These are phyloP conservation scores for Cytospora piceicola DNA, from an alignment of 2,329 filamentous ascomycete species.

Conservation along the genomic window DNA sequence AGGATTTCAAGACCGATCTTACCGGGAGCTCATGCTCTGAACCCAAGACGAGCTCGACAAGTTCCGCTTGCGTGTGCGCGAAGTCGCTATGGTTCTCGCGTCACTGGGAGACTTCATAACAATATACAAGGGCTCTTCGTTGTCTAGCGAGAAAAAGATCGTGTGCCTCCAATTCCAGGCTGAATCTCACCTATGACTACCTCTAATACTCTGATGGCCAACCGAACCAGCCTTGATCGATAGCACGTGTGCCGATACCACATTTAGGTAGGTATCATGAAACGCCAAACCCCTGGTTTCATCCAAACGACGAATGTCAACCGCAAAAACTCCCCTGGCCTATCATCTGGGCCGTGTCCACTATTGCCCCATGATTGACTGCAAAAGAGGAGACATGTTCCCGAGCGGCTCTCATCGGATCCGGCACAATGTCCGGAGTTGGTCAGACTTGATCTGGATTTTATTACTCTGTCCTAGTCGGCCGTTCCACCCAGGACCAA, in stretches of 20 bases:
- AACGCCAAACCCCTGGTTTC: slow-evolving; percentile 26
- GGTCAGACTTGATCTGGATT: neutral
- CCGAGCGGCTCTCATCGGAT: neutral
- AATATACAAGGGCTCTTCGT: neutral
- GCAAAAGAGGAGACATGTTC: neutral
- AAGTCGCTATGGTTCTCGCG: neutral
- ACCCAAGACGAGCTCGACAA: neutral
- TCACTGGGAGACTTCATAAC: neutral
- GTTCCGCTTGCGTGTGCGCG: neutral
- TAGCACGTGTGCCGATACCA: slow-evolving; percentile 21
- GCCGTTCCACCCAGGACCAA: slow-evolving; percentile 11
- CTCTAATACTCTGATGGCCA: slow-evolving; percentile 12
- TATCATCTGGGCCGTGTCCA: slow-evolving; percentile 14
- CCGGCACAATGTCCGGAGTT: neutral
- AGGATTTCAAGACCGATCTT: neutral
- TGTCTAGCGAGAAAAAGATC: neutral
- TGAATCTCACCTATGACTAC: slow-evolving; percentile 11
- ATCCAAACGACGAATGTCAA: slow-evolving; percentile 20
- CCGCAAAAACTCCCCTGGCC: slow-evolving; percentile 22
- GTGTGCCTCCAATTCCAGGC: slow-evolving; percentile 12
- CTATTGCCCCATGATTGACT: slow-evolving; percentile 8
- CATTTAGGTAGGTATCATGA: slow-evolving; percentile 24
- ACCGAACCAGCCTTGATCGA: slow-evolving; percentile 10
- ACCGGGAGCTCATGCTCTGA: neutral
- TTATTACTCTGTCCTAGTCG: neutral